These are phyloP conservation scores for Erysimum cheiri DNA, from an alignment of 441 rosid species.

Conservation along the genomic window DNA sequence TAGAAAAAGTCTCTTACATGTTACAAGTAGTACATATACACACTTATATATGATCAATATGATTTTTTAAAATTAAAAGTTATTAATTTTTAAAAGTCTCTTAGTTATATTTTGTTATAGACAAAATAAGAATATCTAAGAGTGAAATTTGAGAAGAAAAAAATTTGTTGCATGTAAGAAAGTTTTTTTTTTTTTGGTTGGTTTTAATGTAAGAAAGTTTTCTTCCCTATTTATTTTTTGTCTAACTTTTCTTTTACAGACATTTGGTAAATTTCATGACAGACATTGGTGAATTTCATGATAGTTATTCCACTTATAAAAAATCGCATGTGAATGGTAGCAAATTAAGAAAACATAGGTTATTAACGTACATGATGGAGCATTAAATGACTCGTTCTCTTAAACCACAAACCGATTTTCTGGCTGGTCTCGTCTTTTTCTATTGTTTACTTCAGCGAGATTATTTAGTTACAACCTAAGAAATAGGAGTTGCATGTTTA, in stretches of 20 bases:
- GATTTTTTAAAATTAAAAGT: too few relatives aligned
- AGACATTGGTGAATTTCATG: background rate
- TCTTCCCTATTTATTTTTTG: slow-evolving; percentile 6
- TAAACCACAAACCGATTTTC: background rate
- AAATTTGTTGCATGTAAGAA: too few relatives aligned
- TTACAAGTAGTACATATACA: background rate
- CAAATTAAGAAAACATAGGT: background rate
- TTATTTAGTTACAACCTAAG: background rate
- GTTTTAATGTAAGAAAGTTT: background rate
- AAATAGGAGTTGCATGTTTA: too few relatives aligned
- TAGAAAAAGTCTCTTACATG: background rate
- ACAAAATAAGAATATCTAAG: background rate
- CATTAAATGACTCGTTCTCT: background rate
- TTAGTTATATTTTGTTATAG: background rate
- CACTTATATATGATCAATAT: background rate
- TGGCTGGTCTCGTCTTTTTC: background rate
- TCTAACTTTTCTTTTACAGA: background rate
- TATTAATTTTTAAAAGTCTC: too few relatives aligned
- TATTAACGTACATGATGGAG: background rate
- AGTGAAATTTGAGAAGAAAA: too few relatives aligned
- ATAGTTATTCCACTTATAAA: background rate
- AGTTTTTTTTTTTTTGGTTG: too few relatives aligned
- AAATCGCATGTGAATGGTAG: background rate
- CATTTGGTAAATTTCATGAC: background rate
- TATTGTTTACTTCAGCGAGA: background rate